phyloP scores from a whole-genome alignment of 495 filamentous ascomycete species.

The Xylona heveae region DNA sequence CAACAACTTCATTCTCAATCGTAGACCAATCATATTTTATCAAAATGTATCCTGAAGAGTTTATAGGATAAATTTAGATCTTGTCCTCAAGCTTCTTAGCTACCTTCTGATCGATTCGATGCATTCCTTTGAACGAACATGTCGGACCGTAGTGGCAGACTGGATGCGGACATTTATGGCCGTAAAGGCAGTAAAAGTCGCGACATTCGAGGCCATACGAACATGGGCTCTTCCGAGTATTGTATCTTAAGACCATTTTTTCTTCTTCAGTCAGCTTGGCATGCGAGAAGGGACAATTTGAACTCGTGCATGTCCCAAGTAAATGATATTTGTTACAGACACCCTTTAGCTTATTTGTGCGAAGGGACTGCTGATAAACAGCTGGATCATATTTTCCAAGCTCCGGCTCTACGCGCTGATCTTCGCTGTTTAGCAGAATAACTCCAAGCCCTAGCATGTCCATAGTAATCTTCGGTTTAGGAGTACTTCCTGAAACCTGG shows the following conservation, averaged over 20 bases:
- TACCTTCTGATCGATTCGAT: constrained; percentile 3
- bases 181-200: constrained; percentile 63
- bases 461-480: constrained; percentile 4
- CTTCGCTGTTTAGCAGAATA: constrained; percentile 50
- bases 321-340: constrained; percentile 76
- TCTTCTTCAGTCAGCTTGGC: constrained; percentile 45
- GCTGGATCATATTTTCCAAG: constrained; percentile 30
- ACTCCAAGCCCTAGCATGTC: constrained; percentile 22
- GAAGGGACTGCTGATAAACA: constrained; percentile 34
- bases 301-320: constrained; percentile 53
- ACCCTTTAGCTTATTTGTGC: constrained; percentile 45
- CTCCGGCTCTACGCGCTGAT: constrained; percentile 47
- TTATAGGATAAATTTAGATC: not conserved
- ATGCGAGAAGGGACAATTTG: too few species aligned
- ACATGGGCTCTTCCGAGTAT: constrained; percentile 66
- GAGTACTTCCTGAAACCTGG: not conserved
- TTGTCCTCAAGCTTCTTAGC: constrained; percentile 3
- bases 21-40: not conserved
- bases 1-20: not conserved
- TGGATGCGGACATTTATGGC: constrained; percentile 34
- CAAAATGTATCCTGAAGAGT: not conserved
- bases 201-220: constrained; percentile 51
- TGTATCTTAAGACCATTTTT: constrained; percentile 39
- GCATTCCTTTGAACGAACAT: constrained; percentile 5
- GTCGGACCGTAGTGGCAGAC: not conserved